Conservation (phyloP, 2,329 filamentous ascomycete genomes). For the Bipolaris bicolor region DNA sequence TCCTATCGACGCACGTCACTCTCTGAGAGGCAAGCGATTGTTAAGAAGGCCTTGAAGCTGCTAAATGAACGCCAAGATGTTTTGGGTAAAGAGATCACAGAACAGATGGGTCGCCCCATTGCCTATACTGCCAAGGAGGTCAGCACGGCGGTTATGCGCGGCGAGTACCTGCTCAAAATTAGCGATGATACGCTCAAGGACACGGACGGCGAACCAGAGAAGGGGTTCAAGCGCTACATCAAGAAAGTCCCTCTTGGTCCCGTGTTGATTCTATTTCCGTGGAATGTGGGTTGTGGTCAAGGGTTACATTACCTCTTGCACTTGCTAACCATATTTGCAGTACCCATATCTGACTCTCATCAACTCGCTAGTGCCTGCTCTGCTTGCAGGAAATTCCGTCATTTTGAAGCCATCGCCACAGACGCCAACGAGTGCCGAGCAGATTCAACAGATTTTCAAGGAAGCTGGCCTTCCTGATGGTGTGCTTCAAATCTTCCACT, state of each 20-base stretch:
- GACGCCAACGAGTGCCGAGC: slow-evolving; percentile 90
- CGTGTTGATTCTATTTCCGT: slow-evolving; percentile 88
- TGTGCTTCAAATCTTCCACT: slow-evolving; percentile 92
- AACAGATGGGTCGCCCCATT: slow-evolving; percentile 95
- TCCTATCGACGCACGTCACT: slow-evolving; percentile 78
- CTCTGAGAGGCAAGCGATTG: slow-evolving; percentile 76
- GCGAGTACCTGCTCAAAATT: slow-evolving; percentile 84
- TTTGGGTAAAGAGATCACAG: slow-evolving; percentile 82
- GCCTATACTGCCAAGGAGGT: slow-evolving; percentile 85
- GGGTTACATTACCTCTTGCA: slow-evolving; percentile 9
- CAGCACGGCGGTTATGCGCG: slow-evolving; percentile 81
- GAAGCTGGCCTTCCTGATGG: slow-evolving; percentile 82
- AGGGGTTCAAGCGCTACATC: slow-evolving; percentile 89
- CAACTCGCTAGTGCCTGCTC: slow-evolving; percentile 90
- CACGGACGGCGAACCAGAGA: slow-evolving; percentile 80
- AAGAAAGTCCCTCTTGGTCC: slow-evolving; percentile 87
- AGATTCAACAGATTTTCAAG: slow-evolving; percentile 74
- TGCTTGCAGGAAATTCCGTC: slow-evolving; percentile 87
- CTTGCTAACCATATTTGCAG: slow-evolving; percentile 55
- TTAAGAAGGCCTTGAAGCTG: slow-evolving; percentile 77
- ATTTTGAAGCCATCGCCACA: slow-evolving; percentile 95
- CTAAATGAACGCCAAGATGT: slow-evolving; percentile 76
- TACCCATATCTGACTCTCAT: slow-evolving; percentile 94
- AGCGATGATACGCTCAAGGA: slow-evolving; percentile 79
- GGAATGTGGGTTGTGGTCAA: slow-evolving; percentile 76